Evolutionary conservation across 495 filamentous ascomycete species (phyloP), one percentile per base, ranked within the genome.

Genomic region (Stereocaulon alpinum): DNA sequence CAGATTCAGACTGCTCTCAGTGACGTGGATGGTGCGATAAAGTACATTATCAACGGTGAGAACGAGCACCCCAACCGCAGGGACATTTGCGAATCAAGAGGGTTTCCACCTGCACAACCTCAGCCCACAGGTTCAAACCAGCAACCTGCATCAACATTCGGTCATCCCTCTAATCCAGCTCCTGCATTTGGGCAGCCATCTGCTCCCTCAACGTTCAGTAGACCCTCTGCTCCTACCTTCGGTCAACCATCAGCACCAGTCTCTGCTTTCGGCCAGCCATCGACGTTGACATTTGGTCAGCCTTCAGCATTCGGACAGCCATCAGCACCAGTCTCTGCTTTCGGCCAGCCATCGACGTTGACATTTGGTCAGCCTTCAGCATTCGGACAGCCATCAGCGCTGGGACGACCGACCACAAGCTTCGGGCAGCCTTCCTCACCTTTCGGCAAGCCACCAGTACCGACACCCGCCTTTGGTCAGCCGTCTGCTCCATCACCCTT

Each of bases 1-100:
- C 88, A 93, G 65, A 89, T 88, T 29, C 79, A 87, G 55, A 74
- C 72, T 18, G 80, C 81, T 0, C 68, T 88, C 2, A 79, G 73
- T 59, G 82, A 95, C 64, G 65, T 87, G 27, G 77, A 86, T 60
- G 85, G 80, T 4, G 91, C 89, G 4, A 75, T 89, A 48, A 77
- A 86, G 48, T 95, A 86, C 66, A 71, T 95, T 24, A 66, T 83
- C 14, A 80, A 82, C 17, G 85, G 79, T 20, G 79, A 69, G 37
- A 84, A 90, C 42, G 80, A 84, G 48, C 91, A 92, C 66, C 88
- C 88, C 0, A 95, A 95, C 64, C 81, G 90, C 15, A 74, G 82
- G 53, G 91, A 95, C 65, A 83, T 91, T 14, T 79, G 74, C 65
- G 76, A 79, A 47, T 74, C 71, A 5, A 74, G 73, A 50, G 74